A percentile compares a stretch with the other conserved stretches of the same genome.
phyloP scores from a whole-genome alignment of 176 grass and related monocot genomes.

The Elymus sibiricus region DNA sequence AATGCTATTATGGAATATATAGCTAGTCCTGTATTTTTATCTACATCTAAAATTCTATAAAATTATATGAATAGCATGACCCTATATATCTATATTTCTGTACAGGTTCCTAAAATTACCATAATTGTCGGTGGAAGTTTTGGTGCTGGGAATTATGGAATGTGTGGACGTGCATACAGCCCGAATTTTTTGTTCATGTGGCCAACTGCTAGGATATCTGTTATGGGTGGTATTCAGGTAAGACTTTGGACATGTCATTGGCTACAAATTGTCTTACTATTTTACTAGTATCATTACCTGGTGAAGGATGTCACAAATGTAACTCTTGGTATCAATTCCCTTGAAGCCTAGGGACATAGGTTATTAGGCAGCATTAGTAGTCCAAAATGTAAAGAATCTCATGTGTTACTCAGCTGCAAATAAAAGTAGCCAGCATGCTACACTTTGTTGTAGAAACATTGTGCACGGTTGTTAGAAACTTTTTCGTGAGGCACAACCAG shows the following conservation, averaged over 20 bases:
- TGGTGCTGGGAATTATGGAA: slow-evolving; percentile 98
- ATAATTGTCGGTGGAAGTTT: slow-evolving; percentile 98
- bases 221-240: slow-evolving; percentile 97
- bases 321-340: background rate
- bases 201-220: slow-evolving; percentile 98
- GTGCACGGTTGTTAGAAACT: background rate
- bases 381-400: background rate
- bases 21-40: background rate
- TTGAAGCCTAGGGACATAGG: background rate
- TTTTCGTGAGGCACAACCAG: background rate
- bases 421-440: background rate
- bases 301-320: background rate
- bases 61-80: background rate
- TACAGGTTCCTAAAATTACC: slow-evolving; percentile 95
- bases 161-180: slow-evolving; percentile 97
- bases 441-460: background rate
- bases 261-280: background rate
- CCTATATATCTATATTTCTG: slow-evolving; percentile 2
- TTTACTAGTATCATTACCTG: background rate
- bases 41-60: background rate
- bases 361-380: background rate
- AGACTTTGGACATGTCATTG: slow-evolving; percentile 2
- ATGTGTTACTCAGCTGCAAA: background rate
- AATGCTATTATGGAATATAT: background rate
- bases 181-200: slow-evolving; percentile 94